Conservation (phyloP, 1,139 yeast genomes). For the Blastobotrys apis region DNA sequence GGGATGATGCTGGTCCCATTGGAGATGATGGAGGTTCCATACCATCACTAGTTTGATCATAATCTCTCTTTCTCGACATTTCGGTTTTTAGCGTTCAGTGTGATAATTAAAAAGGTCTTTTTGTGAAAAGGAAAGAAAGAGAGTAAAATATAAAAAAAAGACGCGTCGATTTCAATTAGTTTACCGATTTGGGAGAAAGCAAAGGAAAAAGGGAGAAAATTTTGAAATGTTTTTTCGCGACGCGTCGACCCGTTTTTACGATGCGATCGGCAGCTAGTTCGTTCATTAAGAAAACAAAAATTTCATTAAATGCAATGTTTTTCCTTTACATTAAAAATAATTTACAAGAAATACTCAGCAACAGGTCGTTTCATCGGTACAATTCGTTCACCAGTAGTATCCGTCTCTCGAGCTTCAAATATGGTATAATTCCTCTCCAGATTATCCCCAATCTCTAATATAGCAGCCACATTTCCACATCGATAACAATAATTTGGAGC, state of each 20-base stretch:
- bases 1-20: conserved; percentile 9
- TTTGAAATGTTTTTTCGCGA: not conserved
- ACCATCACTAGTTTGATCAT: conserved; percentile 8
- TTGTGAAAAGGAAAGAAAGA: not conserved
- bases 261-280: not conserved
- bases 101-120: not conserved
- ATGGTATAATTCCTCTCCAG: conserved; percentile 70
- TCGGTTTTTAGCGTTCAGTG: too few relatives aligned
- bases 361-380: conserved; percentile 68
- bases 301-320: not conserved
- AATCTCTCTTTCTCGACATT: conserved; percentile 17
- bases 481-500: conserved; percentile 95
- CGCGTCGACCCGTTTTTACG: not conserved
- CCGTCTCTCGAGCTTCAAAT: conserved; percentile 77
- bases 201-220: too few relatives aligned
- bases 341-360: conserved; percentile 66
- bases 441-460: conserved; percentile 69
- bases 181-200: too few relatives aligned
- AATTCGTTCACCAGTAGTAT: conserved; percentile 46
- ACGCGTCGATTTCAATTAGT: not conserved
- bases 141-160: not conserved
- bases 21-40: conserved; percentile 12
- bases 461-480: conserved; percentile 94
- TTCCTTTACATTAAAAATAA: not conserved
- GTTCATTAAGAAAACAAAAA: not conserved